A percentile compares a stretch with the other conserved stretches of the same genome.
phyloP scores from a whole-genome alignment of 768 basidiomycete species.

The Lactarius vividus region DNA sequence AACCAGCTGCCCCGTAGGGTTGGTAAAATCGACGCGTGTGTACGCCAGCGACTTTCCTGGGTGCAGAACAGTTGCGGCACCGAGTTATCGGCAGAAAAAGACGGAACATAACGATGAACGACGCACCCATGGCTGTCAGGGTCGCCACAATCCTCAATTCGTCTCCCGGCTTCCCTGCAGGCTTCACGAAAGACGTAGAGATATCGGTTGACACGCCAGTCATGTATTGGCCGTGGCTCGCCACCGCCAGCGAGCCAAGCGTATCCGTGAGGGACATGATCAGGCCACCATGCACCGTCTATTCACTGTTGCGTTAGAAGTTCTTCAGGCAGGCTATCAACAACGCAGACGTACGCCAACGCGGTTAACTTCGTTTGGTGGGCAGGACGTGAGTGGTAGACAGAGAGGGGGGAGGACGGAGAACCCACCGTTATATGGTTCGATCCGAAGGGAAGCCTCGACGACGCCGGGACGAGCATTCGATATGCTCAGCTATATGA shows the following conservation, averaged over 20 bases:
- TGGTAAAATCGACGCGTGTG: slow-evolving; percentile 75
- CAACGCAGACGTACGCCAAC: slow-evolving; percentile 55
- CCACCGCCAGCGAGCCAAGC: slow-evolving; percentile 79
- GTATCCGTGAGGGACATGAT: slow-evolving; percentile 82
- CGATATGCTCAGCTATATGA: slow-evolving; percentile 55
- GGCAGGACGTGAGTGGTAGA: neutral
- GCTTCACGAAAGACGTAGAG: slow-evolving; percentile 71
- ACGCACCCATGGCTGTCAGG: slow-evolving; percentile 65
- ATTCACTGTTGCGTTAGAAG: neutral
- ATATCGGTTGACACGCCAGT: slow-evolving; percentile 87
- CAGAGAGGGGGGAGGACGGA: neutral
- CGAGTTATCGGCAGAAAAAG: neutral
- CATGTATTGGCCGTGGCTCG: slow-evolving; percentile 79
- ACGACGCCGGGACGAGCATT: slow-evolving; percentile 71
- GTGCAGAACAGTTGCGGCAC: neutral
- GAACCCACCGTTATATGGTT: slow-evolving; percentile 66
- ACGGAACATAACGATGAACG: neutral
- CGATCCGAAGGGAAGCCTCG: slow-evolving; percentile 66
- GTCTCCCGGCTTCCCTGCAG: slow-evolving; percentile 71
- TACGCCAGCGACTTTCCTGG: slow-evolving; percentile 77
- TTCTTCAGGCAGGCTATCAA: slow-evolving; percentile 30
- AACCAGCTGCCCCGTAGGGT: slow-evolving; percentile 61
- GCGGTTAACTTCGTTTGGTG: slow-evolving; percentile 59
- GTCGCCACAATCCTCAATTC: slow-evolving; percentile 59
- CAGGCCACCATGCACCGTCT: slow-evolving; percentile 77